Base-by-base conservation (phyloP, 345 rosid species). In the Gossypioides kirkii region DNA sequence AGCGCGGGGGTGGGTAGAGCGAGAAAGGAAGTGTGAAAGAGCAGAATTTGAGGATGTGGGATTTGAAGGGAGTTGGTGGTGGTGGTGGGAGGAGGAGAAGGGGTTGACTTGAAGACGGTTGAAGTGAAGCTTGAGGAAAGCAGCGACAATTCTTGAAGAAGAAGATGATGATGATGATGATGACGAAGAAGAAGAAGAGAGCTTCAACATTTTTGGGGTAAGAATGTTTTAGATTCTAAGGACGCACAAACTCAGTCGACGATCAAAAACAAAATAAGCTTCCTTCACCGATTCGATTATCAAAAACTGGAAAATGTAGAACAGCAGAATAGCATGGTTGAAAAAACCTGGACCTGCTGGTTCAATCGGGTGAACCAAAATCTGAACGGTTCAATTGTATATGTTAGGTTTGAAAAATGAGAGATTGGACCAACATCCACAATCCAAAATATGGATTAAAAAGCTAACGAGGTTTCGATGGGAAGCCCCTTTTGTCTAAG, bases 51-150 rank as follows among this genome's bases (percentile, higher is more conserved):
- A 16, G 26, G 82, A 73, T 18, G 77, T 69, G 61, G 90, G 78
- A 72, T 75, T 87, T 23, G 84, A 71, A 22, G 80, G 45, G 46
- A 73, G 56, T 69, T 14, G 77, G 70, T 76, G 77, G 14, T 46
- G 50, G 14, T 46, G 50, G 13, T 46, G 50, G 17, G 50, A 46
- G 50, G 50, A 46, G 54, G 54, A 49, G 36, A 58, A 58, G 17
- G 62, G 60, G 70, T 76, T 80, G 71, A 72, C 67, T 75, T 36
- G 64, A 67, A 62, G 77, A 61, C 66, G 69, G 73, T 10, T 64
- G 78, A 52, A 75, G 25, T 80, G 89, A 25, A 65, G 73, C 5
- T 73, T 82, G 71, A 87, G 67, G 47, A 89, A 79, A 45, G 84
- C 80, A 23, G 76, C 72, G 76, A 84, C 75, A 74, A 76, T 69